Evolutionary conservation across 2,329 filamentous ascomycete genomes (phyloP), one percentile per base, ranked within the genome.

Genomic region (Botrytis deweyae): DNA sequence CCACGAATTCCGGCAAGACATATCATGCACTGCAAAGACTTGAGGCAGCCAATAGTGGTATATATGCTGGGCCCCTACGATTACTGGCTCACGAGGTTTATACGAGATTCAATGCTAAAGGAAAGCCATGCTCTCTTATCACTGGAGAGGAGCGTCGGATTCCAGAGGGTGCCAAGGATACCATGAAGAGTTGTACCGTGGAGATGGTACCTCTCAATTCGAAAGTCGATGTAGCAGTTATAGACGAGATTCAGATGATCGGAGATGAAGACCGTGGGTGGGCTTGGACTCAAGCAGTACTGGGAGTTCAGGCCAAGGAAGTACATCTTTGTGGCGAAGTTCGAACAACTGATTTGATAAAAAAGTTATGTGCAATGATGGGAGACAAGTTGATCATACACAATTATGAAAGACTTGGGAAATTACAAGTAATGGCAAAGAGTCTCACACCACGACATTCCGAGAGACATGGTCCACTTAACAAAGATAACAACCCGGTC

Each of bases 191-290:
- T 80, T 98, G 96, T 80, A 99, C 96, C 0, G 96, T 99, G 4
- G 96, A 99, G 82, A 99, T 99, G 91, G 87, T 91, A 38, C 88
- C 88, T 10, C 76, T 77, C 12, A 80, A 72, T 75, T 75, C 81
- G 33, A 78, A 81, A 33, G 84, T 91, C 55, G 95, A 98, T 61
- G 95, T 99, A 52, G 95, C 94, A 1, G 95, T 99, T 77, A 95
- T 99, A 76, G 96, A 99, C 80, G 96, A 99, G 84, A 98, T 99
- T 73, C 96, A 99, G 83, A 98, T 99, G 96, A 93, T 99, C 77
- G 91, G 89, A 25, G 91, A 94, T 79, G 76, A 82, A 0, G 89
- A 93, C 0, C 91, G 96, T 78, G 96, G 97, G 2, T 97, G 92
- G 91, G 95, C 94, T 3, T 99, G 96, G 96, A 97, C 95, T 1